phyloP scores from a whole-genome alignment of 2,329 filamentous ascomycete genomes.

The Hypoxylon sp. region DNA sequence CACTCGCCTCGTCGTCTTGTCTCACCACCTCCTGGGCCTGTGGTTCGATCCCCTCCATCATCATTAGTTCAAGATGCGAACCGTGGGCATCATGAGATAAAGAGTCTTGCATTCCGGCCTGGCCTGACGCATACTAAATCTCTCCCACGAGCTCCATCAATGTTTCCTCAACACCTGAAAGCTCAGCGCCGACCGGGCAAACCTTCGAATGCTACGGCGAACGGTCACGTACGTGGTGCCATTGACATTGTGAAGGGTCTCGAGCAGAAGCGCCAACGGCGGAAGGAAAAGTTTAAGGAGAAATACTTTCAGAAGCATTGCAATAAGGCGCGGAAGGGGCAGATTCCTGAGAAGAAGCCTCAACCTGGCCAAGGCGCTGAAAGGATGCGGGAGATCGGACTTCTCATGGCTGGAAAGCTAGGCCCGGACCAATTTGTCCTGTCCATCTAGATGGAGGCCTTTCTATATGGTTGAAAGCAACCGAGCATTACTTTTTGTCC shows the following conservation, averaged over 20 bases:
- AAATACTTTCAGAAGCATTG: constrained; percentile 89
- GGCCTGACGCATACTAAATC: constrained; percentile 86
- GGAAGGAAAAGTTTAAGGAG: constrained; percentile 84
- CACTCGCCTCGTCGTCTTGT: constrained; percentile 79
- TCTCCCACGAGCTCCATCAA: constrained; percentile 82
- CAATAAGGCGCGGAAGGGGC: constrained; percentile 81
- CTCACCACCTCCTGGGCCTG: constrained; percentile 75
- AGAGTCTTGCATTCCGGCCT: constrained; percentile 70
- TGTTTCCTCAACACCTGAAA: constrained; percentile 71
- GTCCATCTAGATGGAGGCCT: constrained; percentile 69
- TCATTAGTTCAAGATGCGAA: constrained; percentile 47
- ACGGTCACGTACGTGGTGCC: constrained; percentile 85
- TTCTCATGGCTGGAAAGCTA: constrained; percentile 86
- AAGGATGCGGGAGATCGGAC: constrained; percentile 91
- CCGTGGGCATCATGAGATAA: constrained; percentile 57
- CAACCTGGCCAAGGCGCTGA: constrained; percentile 90
- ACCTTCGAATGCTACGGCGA: constrained; percentile 55
- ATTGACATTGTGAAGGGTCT: constrained; percentile 98
- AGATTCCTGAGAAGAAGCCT: constrained; percentile 74
- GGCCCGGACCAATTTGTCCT: constrained; percentile 83
- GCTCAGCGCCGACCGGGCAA: constrained; percentile 56
- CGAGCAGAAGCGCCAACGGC: constrained; percentile 92
- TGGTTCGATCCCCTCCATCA: constrained; percentile 62
- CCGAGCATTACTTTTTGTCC: constrained; percentile 32
- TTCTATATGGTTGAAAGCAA: constrained; percentile 19